Conservation (phyloP, 768 basidiomycete genomes). For the Astraeus odoratus region DNA sequence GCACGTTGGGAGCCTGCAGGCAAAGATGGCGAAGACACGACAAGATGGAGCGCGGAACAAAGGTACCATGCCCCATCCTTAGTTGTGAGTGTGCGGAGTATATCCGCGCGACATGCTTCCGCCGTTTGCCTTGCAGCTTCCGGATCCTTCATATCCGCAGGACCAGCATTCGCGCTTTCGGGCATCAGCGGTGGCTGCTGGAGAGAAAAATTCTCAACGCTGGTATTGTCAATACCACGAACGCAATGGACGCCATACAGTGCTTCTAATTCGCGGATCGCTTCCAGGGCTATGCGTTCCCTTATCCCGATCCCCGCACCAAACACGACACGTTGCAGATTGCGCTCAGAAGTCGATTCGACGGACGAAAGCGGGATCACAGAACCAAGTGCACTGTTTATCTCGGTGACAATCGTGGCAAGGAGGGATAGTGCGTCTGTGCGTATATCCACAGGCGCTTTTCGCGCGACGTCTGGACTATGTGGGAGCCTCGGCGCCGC, state of each 20-base stretch:
- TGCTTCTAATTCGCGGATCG: conserved; percentile 20
- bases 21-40: background rate
- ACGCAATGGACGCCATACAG: conserved; percentile 9
- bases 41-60: conserved; percentile 17
- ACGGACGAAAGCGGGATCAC: conserved; percentile 3
- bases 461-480: too few species aligned
- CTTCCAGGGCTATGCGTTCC: conserved; percentile 22
- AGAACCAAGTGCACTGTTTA: too few species aligned
- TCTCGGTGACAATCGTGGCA: conserved; percentile 11
- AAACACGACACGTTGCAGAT: background rate
- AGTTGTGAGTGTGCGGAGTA: conserved; percentile 18
- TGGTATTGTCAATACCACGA: background rate
- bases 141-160: too few species aligned
- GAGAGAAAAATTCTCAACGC: background rate
- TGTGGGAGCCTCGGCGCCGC: too few species aligned
- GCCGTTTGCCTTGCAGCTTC: background rate
- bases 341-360: too few species aligned
- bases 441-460: conserved; percentile 11
- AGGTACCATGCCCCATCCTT: conserved; percentile 25
- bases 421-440: conserved; percentile 20
- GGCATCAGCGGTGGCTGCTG: background rate
- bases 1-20: too few species aligned
- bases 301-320: conserved; percentile 9
- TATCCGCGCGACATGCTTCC: conserved; percentile 9
- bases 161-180: background rate